Evolutionary conservation across 1,284 basidiomycete genomes (phyloP).

Genomic region (Fomitopsis pinicola): DNA sequence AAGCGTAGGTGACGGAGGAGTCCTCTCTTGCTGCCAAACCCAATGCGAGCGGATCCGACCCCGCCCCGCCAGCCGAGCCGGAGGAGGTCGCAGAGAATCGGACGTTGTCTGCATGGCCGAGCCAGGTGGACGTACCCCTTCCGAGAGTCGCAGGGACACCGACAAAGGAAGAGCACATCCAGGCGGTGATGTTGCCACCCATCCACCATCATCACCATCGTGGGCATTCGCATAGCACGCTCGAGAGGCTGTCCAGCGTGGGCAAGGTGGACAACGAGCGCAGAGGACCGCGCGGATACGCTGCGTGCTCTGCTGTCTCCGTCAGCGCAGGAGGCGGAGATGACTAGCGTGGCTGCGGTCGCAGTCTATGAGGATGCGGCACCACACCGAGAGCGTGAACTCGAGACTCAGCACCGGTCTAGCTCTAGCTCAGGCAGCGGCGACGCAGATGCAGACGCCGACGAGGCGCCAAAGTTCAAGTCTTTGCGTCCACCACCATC

Average conservation of each 20-base stretch:
- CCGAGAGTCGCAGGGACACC: neutral
- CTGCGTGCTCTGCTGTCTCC: conserved; percentile 16
- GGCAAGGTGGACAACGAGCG: conserved; percentile 14
- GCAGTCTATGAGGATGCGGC: neutral
- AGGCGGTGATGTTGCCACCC: conserved; percentile 21
- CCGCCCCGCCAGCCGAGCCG: neutral
- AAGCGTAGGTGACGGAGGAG: conserved; percentile 5
- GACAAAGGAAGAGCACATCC: conserved; percentile 16
- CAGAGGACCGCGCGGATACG: conserved; percentile 22
- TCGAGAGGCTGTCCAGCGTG: conserved; percentile 4
- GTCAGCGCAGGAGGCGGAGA: neutral
- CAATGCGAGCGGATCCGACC: conserved; percentile 1
- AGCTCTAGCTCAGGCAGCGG: conserved; percentile 7
- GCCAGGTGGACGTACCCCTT: conserved; percentile 7
- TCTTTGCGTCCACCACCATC: no score
- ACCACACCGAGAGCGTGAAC: conserved; percentile 8
- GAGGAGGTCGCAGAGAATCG: neutral
- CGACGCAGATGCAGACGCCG: conserved; percentile 9
- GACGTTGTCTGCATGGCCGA: conserved; percentile 3
- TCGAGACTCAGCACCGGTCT: conserved; percentile 3
- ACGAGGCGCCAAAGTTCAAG: conserved; percentile 1
- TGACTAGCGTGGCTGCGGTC: conserved; percentile 1
- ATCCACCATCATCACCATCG: conserved; percentile 12
- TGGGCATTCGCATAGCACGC: conserved; percentile 11
- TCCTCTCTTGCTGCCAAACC: conserved; percentile 1